phyloP scores from a whole-genome alignment of 129 eudicot species.

The Centella asiatica region DNA sequence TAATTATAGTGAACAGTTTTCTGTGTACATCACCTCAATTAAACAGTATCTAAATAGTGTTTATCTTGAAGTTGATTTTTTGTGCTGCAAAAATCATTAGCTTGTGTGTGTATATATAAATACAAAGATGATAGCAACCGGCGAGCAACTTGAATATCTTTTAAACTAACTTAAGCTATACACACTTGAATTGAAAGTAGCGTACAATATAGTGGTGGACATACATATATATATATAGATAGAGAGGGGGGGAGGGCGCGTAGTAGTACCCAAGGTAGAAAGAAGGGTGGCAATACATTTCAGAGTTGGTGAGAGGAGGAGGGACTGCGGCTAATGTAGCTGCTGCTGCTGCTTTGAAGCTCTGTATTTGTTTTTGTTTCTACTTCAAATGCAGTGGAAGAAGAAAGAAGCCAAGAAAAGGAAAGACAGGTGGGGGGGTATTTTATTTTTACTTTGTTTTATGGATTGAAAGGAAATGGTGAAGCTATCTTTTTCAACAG shows the following conservation, averaged over 20 bases:
- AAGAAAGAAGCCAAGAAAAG: background rate
- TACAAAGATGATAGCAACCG: too few relatives aligned
- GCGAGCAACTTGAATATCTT: background rate
- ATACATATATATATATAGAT: background rate
- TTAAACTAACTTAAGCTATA: too few relatives aligned
- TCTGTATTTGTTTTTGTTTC: slow-evolving; percentile 33
- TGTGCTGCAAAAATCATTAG: too few relatives aligned
- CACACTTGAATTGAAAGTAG: too few relatives aligned
- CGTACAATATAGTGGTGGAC: too few relatives aligned
- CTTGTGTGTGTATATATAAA: too few relatives aligned
- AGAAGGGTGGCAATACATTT: slow-evolving; percentile 44
- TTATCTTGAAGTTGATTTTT: too few relatives aligned
- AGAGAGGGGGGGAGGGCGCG: background rate
- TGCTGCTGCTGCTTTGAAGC: slow-evolving; percentile 31
- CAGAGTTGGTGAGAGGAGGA: slow-evolving; percentile 20
- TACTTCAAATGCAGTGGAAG: background rate
- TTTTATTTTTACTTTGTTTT: background rate
- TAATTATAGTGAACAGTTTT: too few relatives aligned
- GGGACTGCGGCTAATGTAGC: too few relatives aligned
- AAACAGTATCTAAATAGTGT: background rate
- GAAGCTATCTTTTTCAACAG: slow-evolving; percentile 22
- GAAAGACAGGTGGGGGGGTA: background rate
- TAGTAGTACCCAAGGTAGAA: slow-evolving; percentile 43
- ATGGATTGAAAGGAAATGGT: slow-evolving; percentile 17
- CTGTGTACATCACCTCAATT: background rate